Conservation (phyloP, 768 basidiomycete species). For the Trametes coccinea region DNA sequence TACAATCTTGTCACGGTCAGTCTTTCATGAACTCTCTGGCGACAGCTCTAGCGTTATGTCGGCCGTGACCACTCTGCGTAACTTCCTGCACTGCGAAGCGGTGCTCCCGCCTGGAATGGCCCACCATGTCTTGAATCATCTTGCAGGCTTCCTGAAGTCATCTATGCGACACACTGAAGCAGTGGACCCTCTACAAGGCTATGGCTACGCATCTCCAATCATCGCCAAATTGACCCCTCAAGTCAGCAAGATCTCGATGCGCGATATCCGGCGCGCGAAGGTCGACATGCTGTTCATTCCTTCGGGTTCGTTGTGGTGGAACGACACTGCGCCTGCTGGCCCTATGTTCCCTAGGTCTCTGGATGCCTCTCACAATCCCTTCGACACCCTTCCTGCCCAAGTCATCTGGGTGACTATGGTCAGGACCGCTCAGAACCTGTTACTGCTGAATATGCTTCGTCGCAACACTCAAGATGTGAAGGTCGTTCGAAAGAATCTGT, state of each 20-base stretch:
- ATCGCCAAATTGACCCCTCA: slow-evolving; percentile 59
- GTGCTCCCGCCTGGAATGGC: slow-evolving; percentile 63
- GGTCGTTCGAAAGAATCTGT: slow-evolving; percentile 63
- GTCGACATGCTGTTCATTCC: slow-evolving; percentile 69
- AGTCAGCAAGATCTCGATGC: slow-evolving; percentile 70
- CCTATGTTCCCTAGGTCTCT: slow-evolving; percentile 62
- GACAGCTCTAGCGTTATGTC: slow-evolving; percentile 46
- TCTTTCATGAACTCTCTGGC: slow-evolving; percentile 59
- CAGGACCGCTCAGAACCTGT: slow-evolving; percentile 68
- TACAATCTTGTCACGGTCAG: slow-evolving; percentile 58
- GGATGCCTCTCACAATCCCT: slow-evolving; percentile 24
- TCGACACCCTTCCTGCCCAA: slow-evolving; percentile 38
- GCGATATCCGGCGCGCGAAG: slow-evolving; percentile 73
- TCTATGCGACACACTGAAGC: slow-evolving; percentile 46
- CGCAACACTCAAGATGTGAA: slow-evolving; percentile 69
- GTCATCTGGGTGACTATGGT: slow-evolving; percentile 61
- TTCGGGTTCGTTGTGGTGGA: slow-evolving; percentile 71
- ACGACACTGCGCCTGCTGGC: slow-evolving; percentile 50
- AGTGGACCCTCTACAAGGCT: slow-evolving; percentile 48
- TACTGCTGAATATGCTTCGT: slow-evolving; percentile 64
- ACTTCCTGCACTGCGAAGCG: slow-evolving; percentile 56
- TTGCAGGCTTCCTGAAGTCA: slow-evolving; percentile 67
- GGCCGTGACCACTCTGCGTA: slow-evolving; percentile 54
- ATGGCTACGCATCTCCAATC: slow-evolving; percentile 56
- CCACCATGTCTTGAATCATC: slow-evolving; percentile 67